Conservation (phyloP, 2,329 filamentous ascomycete genomes). For the Sphaerulina musiva region DNA sequence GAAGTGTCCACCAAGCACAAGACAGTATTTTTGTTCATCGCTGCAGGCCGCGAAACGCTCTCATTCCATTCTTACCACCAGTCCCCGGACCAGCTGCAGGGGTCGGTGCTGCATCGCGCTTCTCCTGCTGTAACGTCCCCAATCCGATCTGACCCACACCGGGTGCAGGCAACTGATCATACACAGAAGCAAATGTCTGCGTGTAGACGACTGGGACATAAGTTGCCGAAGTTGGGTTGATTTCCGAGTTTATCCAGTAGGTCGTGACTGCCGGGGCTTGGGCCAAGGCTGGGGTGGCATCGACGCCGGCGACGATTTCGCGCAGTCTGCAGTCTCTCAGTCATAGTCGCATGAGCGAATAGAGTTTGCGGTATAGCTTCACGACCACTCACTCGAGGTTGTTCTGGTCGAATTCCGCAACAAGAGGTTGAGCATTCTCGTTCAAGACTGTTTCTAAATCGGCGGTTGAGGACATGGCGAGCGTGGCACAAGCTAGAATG, state of each 20-base stretch:
- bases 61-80: not conserved
- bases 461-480: not conserved
- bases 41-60: not conserved
- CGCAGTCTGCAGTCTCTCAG: conserved; percentile 16
- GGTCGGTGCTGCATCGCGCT: conserved; percentile 5
- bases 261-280: conserved; percentile 25
- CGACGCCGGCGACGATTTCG: conserved; percentile 14
- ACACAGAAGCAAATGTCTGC: conserved; percentile 29
- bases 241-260: conserved; percentile 20
- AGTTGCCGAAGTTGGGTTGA: conserved; percentile 17
- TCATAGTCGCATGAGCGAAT: not conserved
- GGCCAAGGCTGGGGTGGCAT: conserved; percentile 10
- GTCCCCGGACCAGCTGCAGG: not conserved
- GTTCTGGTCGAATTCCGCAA: not conserved
- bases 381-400: not conserved
- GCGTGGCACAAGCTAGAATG: not conserved
- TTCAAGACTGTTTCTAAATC: not conserved
- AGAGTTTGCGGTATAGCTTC: not conserved
- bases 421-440: not conserved
- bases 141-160: conserved; percentile 26
- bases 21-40: not conserved
- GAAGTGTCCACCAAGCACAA: not conserved
- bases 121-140: conserved; percentile 19
- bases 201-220: conserved; percentile 28
- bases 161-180: conserved; percentile 26